These are phyloP conservation scores for Fusarium euwallaceae DNA, from an alignment of 2,329 filamentous ascomycete genomes.

Conservation along the genomic window DNA sequence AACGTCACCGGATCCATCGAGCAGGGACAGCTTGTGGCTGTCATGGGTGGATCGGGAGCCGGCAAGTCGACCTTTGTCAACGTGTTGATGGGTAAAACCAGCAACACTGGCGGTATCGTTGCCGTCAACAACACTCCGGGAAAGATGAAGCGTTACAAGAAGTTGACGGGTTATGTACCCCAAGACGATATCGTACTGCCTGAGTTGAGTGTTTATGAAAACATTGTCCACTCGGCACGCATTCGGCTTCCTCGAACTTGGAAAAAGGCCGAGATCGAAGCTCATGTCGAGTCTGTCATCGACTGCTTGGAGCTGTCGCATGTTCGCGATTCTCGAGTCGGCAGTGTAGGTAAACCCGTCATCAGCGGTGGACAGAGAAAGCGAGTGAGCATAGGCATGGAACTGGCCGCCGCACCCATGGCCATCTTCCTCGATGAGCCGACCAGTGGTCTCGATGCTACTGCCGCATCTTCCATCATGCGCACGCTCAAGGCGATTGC, in stretches of 20 bases:
- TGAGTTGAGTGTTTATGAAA: constrained; percentile 72
- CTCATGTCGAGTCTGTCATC: constrained; percentile 69
- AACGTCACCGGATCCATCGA: constrained; percentile 68
- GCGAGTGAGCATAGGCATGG: constrained; percentile 70
- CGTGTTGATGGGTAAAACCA: constrained; percentile 70
- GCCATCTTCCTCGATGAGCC: constrained; percentile 68
- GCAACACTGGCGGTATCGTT: constrained; percentile 63
- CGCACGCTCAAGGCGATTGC: constrained; percentile 66
- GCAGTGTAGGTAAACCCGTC: constrained; percentile 63
- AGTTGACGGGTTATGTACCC: constrained; percentile 72
- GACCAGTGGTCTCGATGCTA: constrained; percentile 67
- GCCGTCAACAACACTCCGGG: constrained; percentile 66
- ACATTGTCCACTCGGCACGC: constrained; percentile 70
- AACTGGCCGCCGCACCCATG: constrained; percentile 69
- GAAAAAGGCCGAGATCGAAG: constrained; percentile 62
- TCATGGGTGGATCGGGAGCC: constrained; percentile 72
- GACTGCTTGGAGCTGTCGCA: constrained; percentile 66
- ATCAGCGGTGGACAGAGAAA: constrained; percentile 71
- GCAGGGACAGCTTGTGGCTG: constrained; percentile 66
- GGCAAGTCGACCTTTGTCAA: constrained; percentile 72
- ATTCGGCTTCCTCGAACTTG: constrained; percentile 66
- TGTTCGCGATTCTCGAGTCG: constrained; percentile 65
- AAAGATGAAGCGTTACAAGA: constrained; percentile 66
- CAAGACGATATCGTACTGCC: constrained; percentile 72
- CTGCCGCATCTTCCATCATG: constrained; percentile 68